Percentiles rank a stretch among this genome's conserved stretches.
These are phyloP conservation scores for Saturnispora halmiae DNA, from an alignment of 805 yeast species.

Conservation along the genomic window DNA sequence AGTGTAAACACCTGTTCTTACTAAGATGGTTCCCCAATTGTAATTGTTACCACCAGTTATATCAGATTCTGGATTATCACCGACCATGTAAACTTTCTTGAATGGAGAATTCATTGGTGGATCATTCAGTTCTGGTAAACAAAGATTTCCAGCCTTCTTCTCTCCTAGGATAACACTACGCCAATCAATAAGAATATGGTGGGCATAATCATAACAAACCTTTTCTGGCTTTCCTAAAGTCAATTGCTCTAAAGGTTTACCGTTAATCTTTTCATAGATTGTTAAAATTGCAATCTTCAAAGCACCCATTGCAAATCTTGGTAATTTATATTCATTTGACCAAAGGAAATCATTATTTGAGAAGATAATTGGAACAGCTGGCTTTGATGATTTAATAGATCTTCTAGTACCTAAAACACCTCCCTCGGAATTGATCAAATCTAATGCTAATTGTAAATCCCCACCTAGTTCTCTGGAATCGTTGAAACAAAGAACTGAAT, in stretches of 20 bases:
- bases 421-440: conserved; percentile 51
- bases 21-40: conserved; percentile 85
- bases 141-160: conserved; percentile 16
- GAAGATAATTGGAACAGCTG: conserved; percentile 35
- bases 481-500: conserved; percentile 73
- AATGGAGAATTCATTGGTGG: conserved; percentile 37
- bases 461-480: conserved; percentile 87
- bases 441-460: conserved; percentile 71
- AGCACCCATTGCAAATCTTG: conserved; percentile 90
- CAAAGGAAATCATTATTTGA: conserved; percentile 79
- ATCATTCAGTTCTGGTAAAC: conserved; percentile 37
- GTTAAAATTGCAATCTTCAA: conserved; percentile 56
- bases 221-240: conserved; percentile 77
- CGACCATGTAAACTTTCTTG: conserved; percentile 80
- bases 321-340: conserved; percentile 72
- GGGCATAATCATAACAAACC: conserved; percentile 77
- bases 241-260: conserved; percentile 39
- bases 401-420: conserved; percentile 62
- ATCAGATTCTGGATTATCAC: conserved; percentile 93
- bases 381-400: conserved; percentile 15
- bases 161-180: conserved; percentile 27
- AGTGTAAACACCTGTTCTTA: conserved; percentile 79
- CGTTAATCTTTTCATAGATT: conserved; percentile 37
- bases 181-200: conserved; percentile 56
- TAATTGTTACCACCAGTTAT: conserved; percentile 79